These are phyloP conservation scores for Pulchroboletus neoregius DNA, from an alignment of 1,284 basidiomycete species.

Conservation along the genomic window DNA sequence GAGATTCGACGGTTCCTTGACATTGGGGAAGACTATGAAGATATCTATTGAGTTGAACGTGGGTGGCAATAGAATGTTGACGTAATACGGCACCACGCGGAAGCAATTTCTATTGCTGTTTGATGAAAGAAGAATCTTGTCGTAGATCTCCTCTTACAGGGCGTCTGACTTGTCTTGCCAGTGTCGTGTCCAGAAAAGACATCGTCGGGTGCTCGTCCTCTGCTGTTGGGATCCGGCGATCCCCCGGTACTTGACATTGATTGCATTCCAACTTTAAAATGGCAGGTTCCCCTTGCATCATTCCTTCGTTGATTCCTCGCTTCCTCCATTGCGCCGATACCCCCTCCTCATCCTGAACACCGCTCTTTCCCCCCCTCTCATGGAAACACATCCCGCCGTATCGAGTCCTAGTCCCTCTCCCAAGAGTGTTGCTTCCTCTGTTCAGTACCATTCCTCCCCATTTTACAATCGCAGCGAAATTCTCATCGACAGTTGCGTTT, in stretches of 20 bases:
- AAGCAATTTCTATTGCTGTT: constrained; percentile 12
- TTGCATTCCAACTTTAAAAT: constrained; percentile 27
- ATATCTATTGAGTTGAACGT: constrained; percentile 46
- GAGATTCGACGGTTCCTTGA: constrained; percentile 64
- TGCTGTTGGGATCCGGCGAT: constrained; percentile 20
- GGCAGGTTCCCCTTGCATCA: background rate
- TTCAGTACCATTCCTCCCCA: background rate
- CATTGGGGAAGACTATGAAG: constrained; percentile 70
- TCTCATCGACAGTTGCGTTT: background rate
- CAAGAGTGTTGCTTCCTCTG: background rate
- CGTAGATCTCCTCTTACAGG: constrained; percentile 4
- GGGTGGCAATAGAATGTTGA: background rate
- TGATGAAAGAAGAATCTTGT: background rate
- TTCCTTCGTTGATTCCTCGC: background rate
- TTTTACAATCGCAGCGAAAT: too few relatives aligned
- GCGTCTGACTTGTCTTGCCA: constrained; percentile 9
- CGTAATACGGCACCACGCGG: constrained; percentile 12
- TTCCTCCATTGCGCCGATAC: constrained; percentile 7
- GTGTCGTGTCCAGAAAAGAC: constrained; percentile 25
- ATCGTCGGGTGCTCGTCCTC: constrained; percentile 14
- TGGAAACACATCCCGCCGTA: background rate
- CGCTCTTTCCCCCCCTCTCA: background rate
- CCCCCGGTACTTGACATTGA: background rate
- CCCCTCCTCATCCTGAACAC: background rate
- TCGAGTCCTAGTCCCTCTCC: background rate